Conservation (phyloP, 495 filamentous ascomycete species). For the Echria macrotheca region DNA sequence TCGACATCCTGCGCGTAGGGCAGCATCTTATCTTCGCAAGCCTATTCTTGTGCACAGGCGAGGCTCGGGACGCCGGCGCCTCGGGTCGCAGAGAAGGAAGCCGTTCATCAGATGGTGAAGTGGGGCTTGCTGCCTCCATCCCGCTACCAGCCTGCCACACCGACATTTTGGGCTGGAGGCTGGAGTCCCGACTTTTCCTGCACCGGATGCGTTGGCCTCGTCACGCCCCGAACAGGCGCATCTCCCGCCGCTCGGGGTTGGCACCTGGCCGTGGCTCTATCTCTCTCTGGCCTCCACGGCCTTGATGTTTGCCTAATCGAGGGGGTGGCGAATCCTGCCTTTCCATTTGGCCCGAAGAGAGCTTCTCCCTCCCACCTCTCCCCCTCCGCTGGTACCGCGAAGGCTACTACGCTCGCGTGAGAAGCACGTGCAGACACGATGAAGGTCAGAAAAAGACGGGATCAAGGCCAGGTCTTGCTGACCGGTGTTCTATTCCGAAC, state of each 20-base stretch:
- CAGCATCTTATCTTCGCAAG: too few relatives aligned
- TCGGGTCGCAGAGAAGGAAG: too few relatives aligned
- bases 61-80: too few relatives aligned
- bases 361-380: not conserved
- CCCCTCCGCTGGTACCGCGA: not conserved
- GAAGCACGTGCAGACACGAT: not conserved
- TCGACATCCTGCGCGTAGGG: too few relatives aligned
- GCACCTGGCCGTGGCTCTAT: constrained; percentile 10
- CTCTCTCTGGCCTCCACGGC: not conserved
- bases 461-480: not conserved
- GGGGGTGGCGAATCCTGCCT: constrained; percentile 2
- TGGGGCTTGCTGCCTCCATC: not conserved
- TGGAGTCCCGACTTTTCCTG: constrained; percentile 16
- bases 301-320: constrained; percentile 18
- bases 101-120: too few relatives aligned
- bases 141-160: constrained; percentile 17
- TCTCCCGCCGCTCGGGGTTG: constrained; percentile 17
- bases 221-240: constrained; percentile 14
- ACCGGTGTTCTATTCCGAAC: not conserved
- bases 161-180: constrained; percentile 30
- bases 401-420: not conserved
- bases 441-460: not conserved
- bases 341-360: not conserved
- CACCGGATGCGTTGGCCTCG: constrained; percentile 22
- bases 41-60: too few relatives aligned